A percentile compares a stretch with the other conserved stretches of the same genome.
phyloP scores from a whole-genome alignment of 2,329 filamentous ascomycete genomes.

The Aspergillus novofumigatus region DNA sequence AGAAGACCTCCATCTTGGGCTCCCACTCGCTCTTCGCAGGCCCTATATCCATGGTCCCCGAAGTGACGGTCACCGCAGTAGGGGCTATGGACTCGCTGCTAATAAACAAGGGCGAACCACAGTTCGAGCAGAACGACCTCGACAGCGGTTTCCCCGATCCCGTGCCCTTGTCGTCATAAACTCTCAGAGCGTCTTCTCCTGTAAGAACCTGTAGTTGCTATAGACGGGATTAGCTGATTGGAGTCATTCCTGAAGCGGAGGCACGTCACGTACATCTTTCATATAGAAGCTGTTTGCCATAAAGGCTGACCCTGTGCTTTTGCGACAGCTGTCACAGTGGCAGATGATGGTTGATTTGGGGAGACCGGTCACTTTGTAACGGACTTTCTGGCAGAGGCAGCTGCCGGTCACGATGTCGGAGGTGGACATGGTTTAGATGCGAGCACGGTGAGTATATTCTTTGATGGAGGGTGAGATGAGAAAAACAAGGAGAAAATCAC shows the following conservation, averaged over 20 bases:
- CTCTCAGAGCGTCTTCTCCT: slow-evolving; percentile 11
- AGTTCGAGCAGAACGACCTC: slow-evolving; percentile 18
- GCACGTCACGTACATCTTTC: slow-evolving; percentile 6
- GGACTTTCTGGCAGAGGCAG: slow-evolving; percentile 19
- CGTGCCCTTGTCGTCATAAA: slow-evolving; percentile 11
- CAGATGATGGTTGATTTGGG: slow-evolving; percentile 15
- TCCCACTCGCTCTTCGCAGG: not conserved
- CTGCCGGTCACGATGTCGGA: slow-evolving; percentile 7
- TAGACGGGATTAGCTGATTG: not conserved
- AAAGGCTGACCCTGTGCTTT: slow-evolving; percentile 18
- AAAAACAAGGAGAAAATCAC: no score
- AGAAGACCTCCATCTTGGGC: no score
- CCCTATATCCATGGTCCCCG: slow-evolving; percentile 9
- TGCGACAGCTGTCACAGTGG: slow-evolving; percentile 23
- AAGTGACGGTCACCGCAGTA: slow-evolving; percentile 2
- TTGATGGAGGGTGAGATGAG: no score
- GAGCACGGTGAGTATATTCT: no score
- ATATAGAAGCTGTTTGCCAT: slow-evolving; percentile 18
- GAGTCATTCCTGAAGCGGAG: not conserved
- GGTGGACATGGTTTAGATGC: not conserved
- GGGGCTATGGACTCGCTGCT: not conserved
- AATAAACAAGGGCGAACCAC: slow-evolving; percentile 14
- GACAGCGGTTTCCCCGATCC: slow-evolving; percentile 7
- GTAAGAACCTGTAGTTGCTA: slow-evolving; percentile 11
- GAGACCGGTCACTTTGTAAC: slow-evolving; percentile 14